Conservation (phyloP, 768 basidiomycete species). For the Tephrocybe sp. region DNA sequence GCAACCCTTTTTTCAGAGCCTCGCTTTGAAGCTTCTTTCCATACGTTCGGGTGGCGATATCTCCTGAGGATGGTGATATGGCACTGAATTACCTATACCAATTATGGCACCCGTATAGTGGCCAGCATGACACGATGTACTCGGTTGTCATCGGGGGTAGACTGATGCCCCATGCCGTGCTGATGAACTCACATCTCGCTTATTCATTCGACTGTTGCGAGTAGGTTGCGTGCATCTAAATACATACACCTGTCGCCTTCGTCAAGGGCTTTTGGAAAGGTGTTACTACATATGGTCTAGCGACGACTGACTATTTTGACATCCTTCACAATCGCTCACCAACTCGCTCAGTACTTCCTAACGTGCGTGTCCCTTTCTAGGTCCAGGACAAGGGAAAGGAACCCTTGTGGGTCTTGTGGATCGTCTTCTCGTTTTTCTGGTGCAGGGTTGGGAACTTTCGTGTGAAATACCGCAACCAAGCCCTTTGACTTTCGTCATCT, state of each 20-base stretch:
- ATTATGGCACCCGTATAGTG: not conserved
- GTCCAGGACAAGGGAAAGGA: not conserved
- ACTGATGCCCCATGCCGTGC: not conserved
- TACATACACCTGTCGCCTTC: not conserved
- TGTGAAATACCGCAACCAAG: slow-evolving; percentile 7
- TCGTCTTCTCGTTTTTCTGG: not conserved
- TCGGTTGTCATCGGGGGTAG: not conserved
- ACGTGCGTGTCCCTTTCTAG: not conserved
- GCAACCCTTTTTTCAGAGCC: no score
- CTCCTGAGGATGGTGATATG: not conserved
- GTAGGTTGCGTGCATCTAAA: not conserved
- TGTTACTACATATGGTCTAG: not conserved
- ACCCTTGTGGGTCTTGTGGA: slow-evolving; percentile 2
- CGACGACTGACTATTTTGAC: not conserved
- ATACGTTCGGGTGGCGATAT: no score
- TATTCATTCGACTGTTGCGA: not conserved
- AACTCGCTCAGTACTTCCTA: not conserved
- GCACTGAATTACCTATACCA: not conserved
- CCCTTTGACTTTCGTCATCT: not conserved
- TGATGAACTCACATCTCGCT: no score
- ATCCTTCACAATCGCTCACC: not conserved
- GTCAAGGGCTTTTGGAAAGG: not conserved
- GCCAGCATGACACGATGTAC: not conserved
- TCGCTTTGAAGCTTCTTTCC: no score
- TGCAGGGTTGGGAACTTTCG: slow-evolving; percentile 6